Evolutionary conservation across 495 filamentous ascomycete genomes (phyloP).

Genomic region (Staphylotrichum tortipilum): DNA sequence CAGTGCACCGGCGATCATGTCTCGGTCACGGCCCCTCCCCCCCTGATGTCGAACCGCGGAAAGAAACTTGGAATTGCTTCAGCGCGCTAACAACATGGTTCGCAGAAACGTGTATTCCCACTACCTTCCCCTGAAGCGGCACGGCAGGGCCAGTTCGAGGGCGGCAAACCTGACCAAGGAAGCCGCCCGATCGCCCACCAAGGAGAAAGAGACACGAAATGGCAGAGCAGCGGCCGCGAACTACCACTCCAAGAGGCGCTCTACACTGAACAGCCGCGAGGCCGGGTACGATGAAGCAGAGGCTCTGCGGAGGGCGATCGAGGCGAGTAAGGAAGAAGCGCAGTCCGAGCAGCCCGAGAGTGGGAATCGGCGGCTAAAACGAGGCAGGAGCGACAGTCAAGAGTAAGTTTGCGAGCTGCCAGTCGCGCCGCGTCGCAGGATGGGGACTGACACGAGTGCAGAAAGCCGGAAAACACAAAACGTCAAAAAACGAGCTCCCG

Average conservation of each 20-base stretch:
- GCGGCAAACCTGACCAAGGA: conserved; percentile 53
- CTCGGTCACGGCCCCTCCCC: conserved; percentile 6
- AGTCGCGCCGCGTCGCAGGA: background rate
- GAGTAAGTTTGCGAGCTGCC: conserved; percentile 52
- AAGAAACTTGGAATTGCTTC: background rate
- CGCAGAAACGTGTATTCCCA: conserved; percentile 48
- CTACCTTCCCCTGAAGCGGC: conserved; percentile 46
- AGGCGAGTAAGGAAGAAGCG: conserved; percentile 81
- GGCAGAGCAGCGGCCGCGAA: conserved; percentile 38
- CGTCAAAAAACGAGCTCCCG: conserved; percentile 69
- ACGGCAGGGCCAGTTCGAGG: conserved; percentile 39
- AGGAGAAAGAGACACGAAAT: conserved; percentile 40
- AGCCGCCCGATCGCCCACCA: conserved; percentile 37
- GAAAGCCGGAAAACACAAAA: conserved; percentile 45
- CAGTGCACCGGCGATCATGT: conserved; percentile 22
- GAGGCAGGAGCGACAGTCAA: conserved; percentile 85
- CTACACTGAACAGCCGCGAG: conserved; percentile 95
- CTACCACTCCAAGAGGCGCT: conserved; percentile 67
- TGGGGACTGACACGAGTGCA: conserved; percentile 22
- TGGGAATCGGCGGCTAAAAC: conserved; percentile 58
- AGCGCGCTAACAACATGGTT: conserved; percentile 25
- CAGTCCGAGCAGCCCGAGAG: conserved; percentile 39
- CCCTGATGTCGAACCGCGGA: background rate
- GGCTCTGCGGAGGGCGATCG: conserved; percentile 77
- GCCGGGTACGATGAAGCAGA: conserved; percentile 95